phyloP scores from a whole-genome alignment of 176 grass and related monocot species.

The Luzula sylvatica region DNA sequence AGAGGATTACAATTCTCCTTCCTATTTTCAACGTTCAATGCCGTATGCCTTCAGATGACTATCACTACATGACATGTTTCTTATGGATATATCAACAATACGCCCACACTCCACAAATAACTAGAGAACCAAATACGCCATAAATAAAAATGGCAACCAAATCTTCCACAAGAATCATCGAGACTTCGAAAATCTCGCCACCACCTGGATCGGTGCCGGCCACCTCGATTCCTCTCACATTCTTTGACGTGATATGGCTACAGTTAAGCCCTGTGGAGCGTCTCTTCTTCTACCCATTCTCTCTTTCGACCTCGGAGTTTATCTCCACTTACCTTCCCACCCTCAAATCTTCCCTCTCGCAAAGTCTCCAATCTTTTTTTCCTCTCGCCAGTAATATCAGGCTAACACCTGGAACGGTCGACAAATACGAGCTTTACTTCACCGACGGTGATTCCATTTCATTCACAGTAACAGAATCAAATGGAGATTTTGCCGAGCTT shows the following conservation, averaged over 20 bases:
- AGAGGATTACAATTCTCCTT: no score
- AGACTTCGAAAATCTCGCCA: conserved; percentile 8
- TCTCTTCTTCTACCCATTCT: conserved; percentile 30
- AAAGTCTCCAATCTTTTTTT: conserved; percentile 23
- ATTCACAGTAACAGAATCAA: conserved; percentile 22
- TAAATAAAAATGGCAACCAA: not conserved
- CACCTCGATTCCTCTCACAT: conserved; percentile 25
- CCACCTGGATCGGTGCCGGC: not conserved
- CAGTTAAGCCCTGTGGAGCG: conserved; percentile 11
- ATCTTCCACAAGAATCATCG: conserved; percentile 1
- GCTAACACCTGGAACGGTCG: not conserved
- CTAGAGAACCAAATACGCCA: no score
- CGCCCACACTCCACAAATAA: no score
- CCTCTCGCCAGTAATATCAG: conserved; percentile 25
- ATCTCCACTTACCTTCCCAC: not conserved
- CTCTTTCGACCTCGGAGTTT: not conserved
- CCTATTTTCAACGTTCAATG: no score
- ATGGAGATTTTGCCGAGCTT: not conserved
- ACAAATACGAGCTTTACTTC: conserved; percentile 29
- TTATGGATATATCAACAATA: no score
- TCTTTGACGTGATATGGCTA: conserved; percentile 25
- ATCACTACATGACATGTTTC: no score
- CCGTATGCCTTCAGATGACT: no score
- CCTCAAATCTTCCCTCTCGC: conserved; percentile 18
- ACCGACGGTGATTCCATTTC: conserved; percentile 6